A percentile compares a stretch with the other conserved stretches of the same genome.
Conservation (phyloP, 345 rosid genomes). For the Heritiera fomes region DNA sequence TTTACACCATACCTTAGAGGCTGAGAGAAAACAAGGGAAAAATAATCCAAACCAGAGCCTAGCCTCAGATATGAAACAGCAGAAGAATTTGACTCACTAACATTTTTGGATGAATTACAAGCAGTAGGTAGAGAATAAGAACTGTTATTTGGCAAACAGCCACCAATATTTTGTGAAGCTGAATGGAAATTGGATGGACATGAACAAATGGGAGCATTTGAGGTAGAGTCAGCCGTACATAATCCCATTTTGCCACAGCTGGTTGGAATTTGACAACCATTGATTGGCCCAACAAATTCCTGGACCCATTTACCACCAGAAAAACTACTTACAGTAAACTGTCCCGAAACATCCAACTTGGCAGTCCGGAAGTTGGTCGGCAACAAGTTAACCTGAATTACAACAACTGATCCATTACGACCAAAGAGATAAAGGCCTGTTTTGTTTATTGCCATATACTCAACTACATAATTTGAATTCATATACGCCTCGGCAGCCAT, state of each 20-base stretch:
- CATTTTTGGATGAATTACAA: conserved; percentile 49
- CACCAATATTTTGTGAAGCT: conserved; percentile 32
- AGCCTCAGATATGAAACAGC: conserved; percentile 46
- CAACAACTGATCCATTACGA: conserved; percentile 51
- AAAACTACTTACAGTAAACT: conserved; percentile 48
- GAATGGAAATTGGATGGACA: conserved; percentile 56
- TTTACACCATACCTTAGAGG: conserved; percentile 44
- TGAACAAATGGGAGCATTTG: conserved; percentile 51
- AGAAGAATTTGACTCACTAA: conserved; percentile 35
- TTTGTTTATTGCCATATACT: conserved; percentile 57
- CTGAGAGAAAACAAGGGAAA: conserved; percentile 49
- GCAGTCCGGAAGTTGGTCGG: conserved; percentile 58
- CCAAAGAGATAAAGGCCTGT: conserved; percentile 66
- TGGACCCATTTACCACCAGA: conserved; percentile 36
- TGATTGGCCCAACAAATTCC: conserved; percentile 60
- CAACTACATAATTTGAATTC: conserved; percentile 42
- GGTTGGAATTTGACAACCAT: conserved; percentile 63
- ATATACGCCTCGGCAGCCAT: conserved; percentile 55
- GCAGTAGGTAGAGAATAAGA: conserved; percentile 51
- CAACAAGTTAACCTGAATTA: conserved; percentile 45
- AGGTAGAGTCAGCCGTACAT: conserved; percentile 42
- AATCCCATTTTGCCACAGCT: conserved; percentile 61
- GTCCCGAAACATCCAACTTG: conserved; percentile 59
- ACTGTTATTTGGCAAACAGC: conserved; percentile 54
- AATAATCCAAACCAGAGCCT: conserved; percentile 56